phyloP scores from a whole-genome alignment of 768 basidiomycete genomes.

The Crassisporium funariophilum region DNA sequence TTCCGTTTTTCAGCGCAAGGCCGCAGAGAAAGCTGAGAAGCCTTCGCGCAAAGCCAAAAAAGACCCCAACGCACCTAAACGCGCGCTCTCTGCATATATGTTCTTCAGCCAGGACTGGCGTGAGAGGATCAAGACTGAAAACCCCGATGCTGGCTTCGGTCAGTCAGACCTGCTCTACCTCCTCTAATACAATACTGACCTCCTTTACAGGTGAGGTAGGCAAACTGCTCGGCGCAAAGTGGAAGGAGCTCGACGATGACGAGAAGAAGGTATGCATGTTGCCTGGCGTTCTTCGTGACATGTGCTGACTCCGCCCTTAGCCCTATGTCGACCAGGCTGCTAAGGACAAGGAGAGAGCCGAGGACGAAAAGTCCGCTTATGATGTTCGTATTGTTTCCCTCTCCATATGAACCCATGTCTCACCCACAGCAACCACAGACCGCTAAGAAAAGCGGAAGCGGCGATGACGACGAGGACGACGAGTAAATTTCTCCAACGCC shows the following conservation, averaged over 20 bases:
- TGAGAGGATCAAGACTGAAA: constrained; percentile 93
- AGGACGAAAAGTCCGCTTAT: constrained; percentile 69
- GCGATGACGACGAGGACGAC: constrained; percentile 39
- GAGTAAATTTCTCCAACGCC: constrained; percentile 23
- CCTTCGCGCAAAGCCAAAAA: constrained; percentile 64
- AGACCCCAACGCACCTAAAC: constrained; percentile 86
- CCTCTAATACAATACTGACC: constrained; percentile 1
- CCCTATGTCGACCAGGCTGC: constrained; percentile 89
- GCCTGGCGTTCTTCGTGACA: constrained; percentile 3
- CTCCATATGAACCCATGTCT: neutral
- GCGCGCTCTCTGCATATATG: constrained; percentile 96
- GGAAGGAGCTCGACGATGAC: constrained; percentile 91
- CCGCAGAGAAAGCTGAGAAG: constrained; percentile 72
- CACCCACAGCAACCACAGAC: neutral
- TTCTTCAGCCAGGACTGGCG: constrained; percentile 98
- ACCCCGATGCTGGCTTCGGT: constrained; percentile 95
- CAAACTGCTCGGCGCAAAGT: constrained; percentile 92
- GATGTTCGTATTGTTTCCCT: constrained; percentile 34
- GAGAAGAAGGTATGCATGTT: constrained; percentile 79
- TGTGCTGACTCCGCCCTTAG: constrained; percentile 39
- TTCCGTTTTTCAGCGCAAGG: constrained; percentile 59
- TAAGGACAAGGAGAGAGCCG: constrained; percentile 85
- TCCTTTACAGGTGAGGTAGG: constrained; percentile 79
- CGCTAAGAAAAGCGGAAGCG: constrained; percentile 28
- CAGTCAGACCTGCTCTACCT: constrained; percentile 22